A percentile compares a stretch with the other conserved stretches of the same genome.
Conservation (phyloP, 257 asterid genomes). For the Solanum commersonii region DNA sequence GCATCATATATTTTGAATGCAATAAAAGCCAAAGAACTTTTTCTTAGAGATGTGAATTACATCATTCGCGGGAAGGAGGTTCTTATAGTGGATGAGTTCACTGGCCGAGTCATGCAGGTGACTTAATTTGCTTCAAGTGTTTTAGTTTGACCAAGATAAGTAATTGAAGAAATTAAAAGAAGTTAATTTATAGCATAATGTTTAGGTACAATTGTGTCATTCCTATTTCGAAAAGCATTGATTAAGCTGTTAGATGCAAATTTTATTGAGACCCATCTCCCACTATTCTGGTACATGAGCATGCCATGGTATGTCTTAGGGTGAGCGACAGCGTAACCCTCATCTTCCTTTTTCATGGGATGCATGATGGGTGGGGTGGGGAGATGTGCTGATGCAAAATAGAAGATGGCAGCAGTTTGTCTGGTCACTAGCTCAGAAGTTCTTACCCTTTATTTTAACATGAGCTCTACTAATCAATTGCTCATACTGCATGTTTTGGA, state of each 20-base stretch:
- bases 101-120: conserved; percentile 99
- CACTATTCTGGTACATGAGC: background rate
- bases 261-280: background rate
- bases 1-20: conserved; percentile 93
- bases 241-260: background rate
- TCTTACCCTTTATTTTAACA: background rate
- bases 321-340: background rate
- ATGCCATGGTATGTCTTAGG: background rate
- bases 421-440: background rate
- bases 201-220: background rate
- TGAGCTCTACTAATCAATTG: background rate
- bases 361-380: background rate
- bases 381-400: background rate
- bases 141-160: background rate
- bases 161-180: background rate
- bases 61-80: conserved; percentile 91
- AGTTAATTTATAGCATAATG: background rate
- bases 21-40: conserved; percentile 90
- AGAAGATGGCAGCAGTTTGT: background rate
- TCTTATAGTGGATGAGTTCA: conserved; percentile 92
- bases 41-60: conserved; percentile 89
- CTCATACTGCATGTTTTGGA: background rate
- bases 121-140: conserved; percentile 1
- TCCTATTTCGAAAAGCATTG: background rate
- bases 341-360: background rate